These are phyloP conservation scores for Fraxinus floribunda DNA, from an alignment of 305 asterid genomes.

Conservation along the genomic window DNA sequence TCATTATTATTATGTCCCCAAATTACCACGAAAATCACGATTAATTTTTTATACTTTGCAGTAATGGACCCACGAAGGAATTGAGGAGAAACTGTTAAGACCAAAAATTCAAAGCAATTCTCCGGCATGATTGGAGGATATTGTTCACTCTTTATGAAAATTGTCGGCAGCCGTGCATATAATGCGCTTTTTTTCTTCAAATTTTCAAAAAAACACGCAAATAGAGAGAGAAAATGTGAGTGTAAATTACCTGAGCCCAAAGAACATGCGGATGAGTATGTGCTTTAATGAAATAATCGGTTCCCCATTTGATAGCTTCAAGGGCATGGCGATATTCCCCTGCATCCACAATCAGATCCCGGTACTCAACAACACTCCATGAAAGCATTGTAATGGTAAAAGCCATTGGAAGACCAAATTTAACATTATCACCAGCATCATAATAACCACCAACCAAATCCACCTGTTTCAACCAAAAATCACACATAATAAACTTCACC, in stretches of 20 bases:
- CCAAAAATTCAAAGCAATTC: constrained; percentile 6
- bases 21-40: neutral
- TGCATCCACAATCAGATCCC: constrained; percentile 51
- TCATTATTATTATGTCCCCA: neutral
- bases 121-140: constrained; percentile 54
- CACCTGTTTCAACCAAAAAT: constrained; percentile 40
- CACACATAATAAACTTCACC: neutral
- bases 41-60: neutral
- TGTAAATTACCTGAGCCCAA: constrained; percentile 67
- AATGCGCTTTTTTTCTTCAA: neutral
- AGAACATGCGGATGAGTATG: constrained; percentile 74
- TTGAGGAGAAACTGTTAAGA: constrained; percentile 21
- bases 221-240: neutral
- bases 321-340: constrained; percentile 67
- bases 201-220: neutral
- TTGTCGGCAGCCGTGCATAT: constrained; percentile 1
- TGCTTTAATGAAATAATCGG: constrained; percentile 89
- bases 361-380: constrained; percentile 65
- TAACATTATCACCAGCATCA: constrained; percentile 88
- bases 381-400: constrained; percentile 74
- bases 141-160: constrained; percentile 17
- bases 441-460: constrained; percentile 93
- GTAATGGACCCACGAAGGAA: constrained; percentile 32
- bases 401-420: constrained; percentile 87
- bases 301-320: constrained; percentile 91